Evolutionary conservation across 2,329 filamentous ascomycete species (phyloP), one percentile per base, ranked within the genome.

Genomic region (Fonsecaea erecta): DNA sequence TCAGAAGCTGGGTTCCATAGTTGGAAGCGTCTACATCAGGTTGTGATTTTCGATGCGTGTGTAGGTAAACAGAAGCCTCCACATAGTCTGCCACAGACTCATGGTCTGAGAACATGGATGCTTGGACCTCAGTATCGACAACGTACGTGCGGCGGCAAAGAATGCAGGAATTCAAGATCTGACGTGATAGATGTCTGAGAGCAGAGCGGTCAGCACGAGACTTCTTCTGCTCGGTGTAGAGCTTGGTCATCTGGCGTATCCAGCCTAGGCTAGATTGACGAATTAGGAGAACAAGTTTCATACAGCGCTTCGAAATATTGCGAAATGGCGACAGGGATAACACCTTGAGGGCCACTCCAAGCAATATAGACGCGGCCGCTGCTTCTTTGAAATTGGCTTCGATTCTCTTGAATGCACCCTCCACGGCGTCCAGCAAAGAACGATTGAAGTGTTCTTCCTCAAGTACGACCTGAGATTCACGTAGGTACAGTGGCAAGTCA

Each of bases 361-460:
- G 73, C 11, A 84, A 78, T 0, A 71, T 73, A 3, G 77, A 73
- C 2, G 84, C 68, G 0, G 80, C 78, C 34, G 76, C 67, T 14
- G 76, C 77, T 1, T 80, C 81, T 63, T 85, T 77, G 84, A 84
- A 86, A 60, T 85, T 86, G n/a, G 77, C 75, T 63, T 81, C 73
- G 8, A 84, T 76, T 0, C 75, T 75, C 0, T 60, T 57, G 0
- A 79, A 62, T 0, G 75, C 73, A 0, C 73, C 65, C 0, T 71
- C 9, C 0, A 86, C 63, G 2, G 71, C 70, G 0, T 21, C 12
- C 0, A 83, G 54, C 1, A 85, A 69, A 2, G 60, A 21, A 0
- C 18, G 2, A 1, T 74, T 64, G 64, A 77, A 77, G 1, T 26
- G 48, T 1, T 59, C 16, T 2, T 75, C 68, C 6, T 64, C 52